phyloP scores from a whole-genome alignment of 2,329 filamentous ascomycete genomes.

The Tolypocladium amazonense region DNA sequence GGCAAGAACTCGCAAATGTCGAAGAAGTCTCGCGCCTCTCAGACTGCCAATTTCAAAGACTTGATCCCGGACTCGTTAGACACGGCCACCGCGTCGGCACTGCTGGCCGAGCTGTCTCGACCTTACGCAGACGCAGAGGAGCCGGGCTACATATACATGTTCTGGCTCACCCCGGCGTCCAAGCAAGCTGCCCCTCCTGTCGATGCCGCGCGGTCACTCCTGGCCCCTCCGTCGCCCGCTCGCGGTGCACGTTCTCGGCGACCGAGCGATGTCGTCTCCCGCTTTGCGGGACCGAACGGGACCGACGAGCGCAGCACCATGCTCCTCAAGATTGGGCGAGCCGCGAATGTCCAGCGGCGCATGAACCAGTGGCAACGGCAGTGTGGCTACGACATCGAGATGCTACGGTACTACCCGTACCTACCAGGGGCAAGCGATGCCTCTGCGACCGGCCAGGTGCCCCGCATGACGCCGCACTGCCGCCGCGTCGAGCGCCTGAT shows the following conservation, averaged over 20 bases:
- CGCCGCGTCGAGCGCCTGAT: constrained; percentile 84
- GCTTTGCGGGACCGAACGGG: constrained; percentile 29
- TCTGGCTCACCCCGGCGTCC: constrained; percentile 72
- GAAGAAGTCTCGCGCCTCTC: constrained; percentile 19
- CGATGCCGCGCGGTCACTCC: constrained; percentile 49
- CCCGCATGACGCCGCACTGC: constrained; percentile 70
- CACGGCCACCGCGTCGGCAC: constrained; percentile 55
- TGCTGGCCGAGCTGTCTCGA: constrained; percentile 69
- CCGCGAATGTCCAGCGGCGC: constrained; percentile 76
- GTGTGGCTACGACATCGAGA: constrained; percentile 78
- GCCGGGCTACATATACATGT: constrained; percentile 95
- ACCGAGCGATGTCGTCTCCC: constrained; percentile 44
- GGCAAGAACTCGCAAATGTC: constrained; percentile 18
- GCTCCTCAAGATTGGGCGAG: constrained; percentile 56
- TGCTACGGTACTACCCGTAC: constrained; percentile 90
- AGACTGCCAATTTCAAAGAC: constrained; percentile 19
- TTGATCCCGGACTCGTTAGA: constrained; percentile 60
- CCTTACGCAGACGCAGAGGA: constrained; percentile 58
- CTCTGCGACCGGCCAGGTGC: constrained; percentile 18
- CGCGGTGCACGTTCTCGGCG: constrained; percentile 26
- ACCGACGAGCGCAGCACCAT: constrained; percentile 43
- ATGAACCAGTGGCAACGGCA: constrained; percentile 91
- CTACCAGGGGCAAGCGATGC: constrained; percentile 32
- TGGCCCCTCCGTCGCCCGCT: constrained; percentile 35
- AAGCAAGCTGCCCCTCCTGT: constrained; percentile 41